A percentile compares a stretch with the other conserved stretches of the same genome.
These are phyloP conservation scores for Nicotiana attenuata DNA, from an alignment of 257 asterid species.

Conservation along the genomic window DNA sequence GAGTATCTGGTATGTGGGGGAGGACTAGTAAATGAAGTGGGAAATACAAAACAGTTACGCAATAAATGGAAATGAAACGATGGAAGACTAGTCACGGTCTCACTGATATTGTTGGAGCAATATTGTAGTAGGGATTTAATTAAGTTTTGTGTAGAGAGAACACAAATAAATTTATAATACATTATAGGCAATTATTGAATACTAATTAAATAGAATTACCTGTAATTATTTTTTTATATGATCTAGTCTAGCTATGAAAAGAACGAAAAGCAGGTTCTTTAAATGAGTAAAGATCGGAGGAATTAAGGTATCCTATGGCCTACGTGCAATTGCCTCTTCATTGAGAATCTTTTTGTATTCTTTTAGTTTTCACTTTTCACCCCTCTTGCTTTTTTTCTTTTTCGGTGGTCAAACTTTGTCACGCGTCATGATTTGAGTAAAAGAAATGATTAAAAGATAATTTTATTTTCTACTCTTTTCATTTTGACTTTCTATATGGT, in stretches of 20 bases:
- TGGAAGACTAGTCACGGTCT: background rate
- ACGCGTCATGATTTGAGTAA: background rate
- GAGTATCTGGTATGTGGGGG: background rate
- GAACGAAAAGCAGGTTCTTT: background rate
- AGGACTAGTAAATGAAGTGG: background rate
- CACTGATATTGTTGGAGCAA: background rate
- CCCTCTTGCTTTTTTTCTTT: background rate
- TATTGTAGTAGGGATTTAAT: no score
- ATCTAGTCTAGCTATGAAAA: no score
- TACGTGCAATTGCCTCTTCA: background rate
- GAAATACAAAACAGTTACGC: background rate
- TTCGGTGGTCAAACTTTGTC: background rate
- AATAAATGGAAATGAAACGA: background rate
- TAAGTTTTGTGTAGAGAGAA: no score
- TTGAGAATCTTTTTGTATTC: background rate
- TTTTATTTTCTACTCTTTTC: background rate
- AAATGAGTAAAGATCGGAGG: background rate
- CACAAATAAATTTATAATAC: no score
- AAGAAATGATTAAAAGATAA: background rate
- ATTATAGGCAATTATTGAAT: no score
- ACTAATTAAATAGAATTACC: no score
- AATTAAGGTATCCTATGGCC: background rate
- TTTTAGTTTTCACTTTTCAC: background rate
- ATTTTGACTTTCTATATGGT: background rate
- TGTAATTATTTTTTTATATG: no score